A percentile compares a stretch with the other conserved stretches of the same genome.
Evolutionary conservation across 768 basidiomycete species (phyloP).

Genomic region (Myochromella boudieri): DNA sequence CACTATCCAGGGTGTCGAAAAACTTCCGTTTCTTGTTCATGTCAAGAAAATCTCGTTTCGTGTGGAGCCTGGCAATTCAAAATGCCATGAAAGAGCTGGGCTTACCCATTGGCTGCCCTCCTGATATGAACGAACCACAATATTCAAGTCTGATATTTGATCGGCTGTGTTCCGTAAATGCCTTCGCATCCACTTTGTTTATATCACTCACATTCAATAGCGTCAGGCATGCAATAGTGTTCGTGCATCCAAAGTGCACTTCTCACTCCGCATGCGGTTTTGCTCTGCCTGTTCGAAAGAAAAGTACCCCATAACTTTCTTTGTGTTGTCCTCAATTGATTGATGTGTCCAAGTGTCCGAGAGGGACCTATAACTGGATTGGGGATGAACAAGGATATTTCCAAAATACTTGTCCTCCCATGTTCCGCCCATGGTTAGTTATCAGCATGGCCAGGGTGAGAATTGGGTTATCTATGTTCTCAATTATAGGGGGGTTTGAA

Average conservation of each 20-base stretch:
- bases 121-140: slow-evolving; percentile 5
- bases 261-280: slow-evolving; percentile 3
- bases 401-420: too few species aligned
- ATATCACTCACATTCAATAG: not conserved
- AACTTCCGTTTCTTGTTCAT: slow-evolving; percentile 6
- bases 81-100: not conserved
- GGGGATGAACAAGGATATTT: not conserved
- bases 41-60: slow-evolving; percentile 4
- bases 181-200: not conserved
- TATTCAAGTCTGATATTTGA: slow-evolving; percentile 9
- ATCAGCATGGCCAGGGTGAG: not conserved
- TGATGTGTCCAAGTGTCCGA: not conserved
- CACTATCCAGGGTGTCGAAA: slow-evolving; percentile 1
- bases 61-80: slow-evolving; percentile 3
- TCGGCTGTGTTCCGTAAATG: not conserved
- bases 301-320: not conserved
- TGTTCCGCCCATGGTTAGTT: not conserved
- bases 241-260: slow-evolving; percentile 1
- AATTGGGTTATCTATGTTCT: too few species aligned
- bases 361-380: not conserved
- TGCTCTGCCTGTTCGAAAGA: not conserved
- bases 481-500: too few species aligned
- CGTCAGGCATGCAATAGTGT: slow-evolving; percentile 7
- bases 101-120: not conserved
- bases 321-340: not conserved